phyloP scores from a whole-genome alignment of 225 moss, liverwort and hornwort genomes.

The Pleurozium schreberi region DNA sequence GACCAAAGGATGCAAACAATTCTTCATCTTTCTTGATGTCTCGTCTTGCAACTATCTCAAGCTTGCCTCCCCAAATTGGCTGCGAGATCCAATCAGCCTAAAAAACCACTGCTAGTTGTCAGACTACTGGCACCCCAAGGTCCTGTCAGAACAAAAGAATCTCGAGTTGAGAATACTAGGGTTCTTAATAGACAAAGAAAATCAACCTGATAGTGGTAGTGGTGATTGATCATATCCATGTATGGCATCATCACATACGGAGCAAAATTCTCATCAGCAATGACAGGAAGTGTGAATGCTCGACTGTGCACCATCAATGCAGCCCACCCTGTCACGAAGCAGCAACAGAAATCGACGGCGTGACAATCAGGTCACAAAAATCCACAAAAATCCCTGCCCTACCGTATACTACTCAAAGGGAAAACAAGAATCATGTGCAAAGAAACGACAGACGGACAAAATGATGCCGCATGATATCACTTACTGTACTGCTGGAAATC shows the following conservation, averaged over 20 bases:
- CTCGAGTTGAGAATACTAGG: background rate
- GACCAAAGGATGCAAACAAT: slow-evolving; percentile 89
- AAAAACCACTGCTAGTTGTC: background rate
- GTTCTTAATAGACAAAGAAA: background rate
- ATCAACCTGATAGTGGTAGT: slow-evolving; percentile 78
- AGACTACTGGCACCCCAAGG: background rate
- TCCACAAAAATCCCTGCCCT: background rate
- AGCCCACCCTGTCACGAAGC: slow-evolving; percentile 66
- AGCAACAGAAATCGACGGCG: background rate
- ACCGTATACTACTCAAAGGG: background rate
- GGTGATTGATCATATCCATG: slow-evolving; percentile 99
- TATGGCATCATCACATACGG: slow-evolving; percentile 97
- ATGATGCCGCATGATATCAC: background rate
- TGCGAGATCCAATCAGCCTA: slow-evolving; percentile 96
- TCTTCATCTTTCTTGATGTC: slow-evolving; percentile 64
- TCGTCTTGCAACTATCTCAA: slow-evolving; percentile 78
- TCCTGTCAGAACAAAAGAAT: background rate
- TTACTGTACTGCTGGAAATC: slow-evolving; percentile 63
- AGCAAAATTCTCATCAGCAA: slow-evolving; percentile 64
- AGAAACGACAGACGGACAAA: background rate
- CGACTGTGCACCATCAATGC: slow-evolving; percentile 91
- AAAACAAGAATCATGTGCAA: background rate
- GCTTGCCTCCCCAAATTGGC: slow-evolving; percentile 78
- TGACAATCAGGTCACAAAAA: background rate
- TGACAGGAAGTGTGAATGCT: slow-evolving; percentile 89